Evolutionary conservation across 345 rosid species (phyloP).

Genomic region (Psidium guajava): DNA sequence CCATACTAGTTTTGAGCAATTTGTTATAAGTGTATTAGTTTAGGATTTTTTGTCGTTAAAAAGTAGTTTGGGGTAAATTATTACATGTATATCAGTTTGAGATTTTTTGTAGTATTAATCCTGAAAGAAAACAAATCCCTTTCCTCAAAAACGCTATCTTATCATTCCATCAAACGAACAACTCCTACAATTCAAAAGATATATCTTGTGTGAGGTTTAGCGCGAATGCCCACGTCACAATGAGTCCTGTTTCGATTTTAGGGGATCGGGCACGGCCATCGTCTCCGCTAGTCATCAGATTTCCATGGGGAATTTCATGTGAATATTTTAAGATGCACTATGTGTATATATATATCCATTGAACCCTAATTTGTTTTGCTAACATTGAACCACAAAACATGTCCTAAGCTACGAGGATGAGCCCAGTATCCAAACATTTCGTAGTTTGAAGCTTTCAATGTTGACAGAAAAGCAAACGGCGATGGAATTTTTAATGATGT

Average conservation of each 20-base stretch:
- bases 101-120: too few species aligned
- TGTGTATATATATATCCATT: background rate
- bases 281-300: background rate
- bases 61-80: too few species aligned
- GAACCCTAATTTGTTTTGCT: background rate
- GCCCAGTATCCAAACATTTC: background rate
- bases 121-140: background rate
- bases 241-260: background rate
- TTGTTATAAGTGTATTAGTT: too few species aligned
- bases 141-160: background rate
- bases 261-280: background rate
- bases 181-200: background rate
- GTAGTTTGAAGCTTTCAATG: background rate
- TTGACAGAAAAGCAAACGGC: background rate
- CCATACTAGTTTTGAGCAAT: too few species aligned
- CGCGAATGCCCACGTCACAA: background rate
- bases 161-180: background rate
- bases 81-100: too few species aligned
- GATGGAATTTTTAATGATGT: background rate
- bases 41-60: too few species aligned
- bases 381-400: background rate
- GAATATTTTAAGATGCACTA: background rate
- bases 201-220: background rate
- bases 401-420: background rate
- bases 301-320: background rate